A percentile compares a stretch with the other conserved stretches of the same genome.
phyloP scores from a whole-genome alignment of 805 yeast species.

The Hanseniaspora mollemarum region DNA sequence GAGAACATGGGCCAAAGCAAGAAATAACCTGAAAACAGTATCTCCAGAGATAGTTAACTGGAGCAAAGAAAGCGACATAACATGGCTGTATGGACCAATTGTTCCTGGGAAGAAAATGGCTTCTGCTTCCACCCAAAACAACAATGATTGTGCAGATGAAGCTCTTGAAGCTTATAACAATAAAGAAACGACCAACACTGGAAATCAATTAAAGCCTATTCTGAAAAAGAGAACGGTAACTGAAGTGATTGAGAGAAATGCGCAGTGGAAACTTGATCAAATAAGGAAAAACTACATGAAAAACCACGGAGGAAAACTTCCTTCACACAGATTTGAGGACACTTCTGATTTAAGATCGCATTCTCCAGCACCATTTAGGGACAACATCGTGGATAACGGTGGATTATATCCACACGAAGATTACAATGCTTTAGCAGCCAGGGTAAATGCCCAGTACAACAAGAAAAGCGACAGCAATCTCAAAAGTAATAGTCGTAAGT shows the following conservation, averaged over 20 bases:
- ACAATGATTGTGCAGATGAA: slow-evolving; percentile 18
- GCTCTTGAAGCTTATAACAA: slow-evolving; percentile 17
- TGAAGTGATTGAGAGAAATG: slow-evolving; percentile 45
- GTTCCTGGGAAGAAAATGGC: slow-evolving; percentile 21
- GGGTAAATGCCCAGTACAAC: slow-evolving; percentile 30
- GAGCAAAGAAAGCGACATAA: slow-evolving; percentile 93
- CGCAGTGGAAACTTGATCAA: slow-evolving; percentile 34
- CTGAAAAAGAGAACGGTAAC: slow-evolving; percentile 76
- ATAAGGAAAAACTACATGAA: slow-evolving; percentile 72
- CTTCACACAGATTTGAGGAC: slow-evolving; percentile 23
- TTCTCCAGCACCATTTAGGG: slow-evolving; percentile 20
- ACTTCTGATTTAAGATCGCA: slow-evolving; percentile 22
- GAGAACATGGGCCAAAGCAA: slow-evolving; percentile 96
- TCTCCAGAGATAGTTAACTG: slow-evolving; percentile 88
- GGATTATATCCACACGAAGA: slow-evolving; percentile 25
- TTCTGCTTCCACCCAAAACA: slow-evolving; percentile 18
- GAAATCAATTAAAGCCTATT: slow-evolving; percentile 58
- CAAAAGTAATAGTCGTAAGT: neutral
- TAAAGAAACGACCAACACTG: slow-evolving; percentile 19
- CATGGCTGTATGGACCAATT: slow-evolving; percentile 93
- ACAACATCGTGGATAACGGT: neutral
- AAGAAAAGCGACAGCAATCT: neutral
- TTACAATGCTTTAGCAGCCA: slow-evolving; percentile 29
- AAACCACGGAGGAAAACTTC: slow-evolving; percentile 51
- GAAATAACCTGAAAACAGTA: slow-evolving; percentile 64